Base-by-base conservation (phyloP, 75 land plant species). In the Sequoia sempervirens region DNA sequence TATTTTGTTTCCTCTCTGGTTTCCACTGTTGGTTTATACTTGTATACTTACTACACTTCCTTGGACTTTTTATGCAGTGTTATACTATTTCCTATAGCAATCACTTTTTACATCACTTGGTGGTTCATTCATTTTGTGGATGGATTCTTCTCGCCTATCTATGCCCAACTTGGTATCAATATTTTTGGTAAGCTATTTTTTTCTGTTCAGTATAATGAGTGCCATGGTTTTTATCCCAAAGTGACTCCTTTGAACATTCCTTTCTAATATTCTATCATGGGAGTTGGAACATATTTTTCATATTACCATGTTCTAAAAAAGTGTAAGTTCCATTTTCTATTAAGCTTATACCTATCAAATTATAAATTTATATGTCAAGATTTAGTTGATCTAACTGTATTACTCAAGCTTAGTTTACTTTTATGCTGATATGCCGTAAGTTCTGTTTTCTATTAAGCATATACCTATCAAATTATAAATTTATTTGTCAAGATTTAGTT, bases 91-190 rank as follows among this genome's bases (percentile, higher is more conserved):
- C 92, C 92, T 56, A 90, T 91, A 32, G 92, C 91, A n/a, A 83
- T 91, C 73, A 91, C 92, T 56, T 91, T 91, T 87, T 91, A 91
- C 74, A 84, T 91, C 53, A 91, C 92, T 28, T 91, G 91, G 91
- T 91, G 92, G 92, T 91, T 91, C 53, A 85, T 91, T 78, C 79
- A 83, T 74, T 91, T 91, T 85, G 92, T 91, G 61, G 92, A 91
- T 86, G 87, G 92, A 20, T 90, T 91, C 75, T 91, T 91, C 78
- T 83, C 88, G 36, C 92, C 92, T 69, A 85, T 91, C 34, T 91
- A 90, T 79, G 89, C 84, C 26, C 85, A 88, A 70, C 85, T 91
- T 76, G 92, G 92, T 18, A 85, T 91, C 38, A 86, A 90, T 80
- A 85, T 91, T 36, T 90, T 91, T 81, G 92, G 92, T 95, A 88